Conservation (phyloP, 2,329 filamentous ascomycete species). For the Cladosporium sp. region DNA sequence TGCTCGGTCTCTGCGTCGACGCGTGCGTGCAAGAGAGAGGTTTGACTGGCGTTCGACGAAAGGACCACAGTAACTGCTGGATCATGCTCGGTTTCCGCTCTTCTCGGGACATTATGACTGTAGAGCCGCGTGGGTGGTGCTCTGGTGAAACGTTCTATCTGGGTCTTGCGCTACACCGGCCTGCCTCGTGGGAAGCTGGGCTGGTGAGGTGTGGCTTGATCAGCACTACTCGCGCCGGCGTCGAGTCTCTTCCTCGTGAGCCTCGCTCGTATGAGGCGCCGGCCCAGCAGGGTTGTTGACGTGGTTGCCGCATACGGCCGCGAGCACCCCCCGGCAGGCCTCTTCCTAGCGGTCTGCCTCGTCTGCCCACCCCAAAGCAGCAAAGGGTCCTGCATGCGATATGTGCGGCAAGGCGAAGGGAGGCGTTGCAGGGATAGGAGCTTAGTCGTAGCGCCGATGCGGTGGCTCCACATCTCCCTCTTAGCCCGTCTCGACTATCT, state of each 20-base stretch:
- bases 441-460: conserved; percentile 17
- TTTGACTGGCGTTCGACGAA: not conserved
- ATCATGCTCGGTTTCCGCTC: not conserved
- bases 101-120: conserved; percentile 6
- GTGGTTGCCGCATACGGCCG: conserved; percentile 12
- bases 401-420: conserved; percentile 11
- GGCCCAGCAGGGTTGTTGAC: conserved; percentile 2
- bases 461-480: conserved; percentile 8
- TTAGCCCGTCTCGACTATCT: conserved; percentile 18
- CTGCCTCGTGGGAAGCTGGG: not conserved
- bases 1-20: too few relatives aligned
- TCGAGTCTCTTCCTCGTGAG: not conserved
- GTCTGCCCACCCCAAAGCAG: conserved; percentile 3
- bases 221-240: not conserved
- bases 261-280: conserved; percentile 5
- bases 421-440: conserved; percentile 18
- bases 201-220: not conserved
- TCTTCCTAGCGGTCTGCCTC: conserved; percentile 13
- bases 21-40: not conserved
- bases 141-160: conserved; percentile 8
- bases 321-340: not conserved
- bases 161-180: not conserved
- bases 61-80: not conserved
- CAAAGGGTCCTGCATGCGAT: conserved; percentile 2
- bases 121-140: not conserved